Evolutionary conservation across 306 rosid species (phyloP).

Genomic region (Inga oerstediana): DNA sequence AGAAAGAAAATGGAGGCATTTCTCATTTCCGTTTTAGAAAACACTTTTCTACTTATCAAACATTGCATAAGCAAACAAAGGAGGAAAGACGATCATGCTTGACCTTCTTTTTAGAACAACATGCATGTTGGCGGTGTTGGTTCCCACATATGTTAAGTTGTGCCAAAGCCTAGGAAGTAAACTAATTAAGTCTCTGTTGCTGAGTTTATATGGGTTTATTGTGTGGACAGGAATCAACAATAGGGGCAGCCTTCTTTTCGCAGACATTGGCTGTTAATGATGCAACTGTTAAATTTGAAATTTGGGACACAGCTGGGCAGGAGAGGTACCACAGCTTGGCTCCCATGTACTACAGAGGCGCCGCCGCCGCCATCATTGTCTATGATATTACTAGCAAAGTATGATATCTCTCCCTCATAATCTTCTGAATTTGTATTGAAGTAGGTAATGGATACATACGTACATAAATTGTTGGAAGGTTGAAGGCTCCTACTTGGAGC

Average conservation of each 20-base stretch:
- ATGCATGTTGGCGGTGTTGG: constrained; percentile 19
- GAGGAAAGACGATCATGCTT: background rate
- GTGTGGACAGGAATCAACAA: constrained; percentile 59
- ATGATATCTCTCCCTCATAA: constrained; percentile 34
- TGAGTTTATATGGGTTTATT: constrained; percentile 32
- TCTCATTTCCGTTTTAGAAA: background rate
- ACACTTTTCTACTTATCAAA: background rate
- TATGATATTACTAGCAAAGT: constrained; percentile 61
- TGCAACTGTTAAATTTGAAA: constrained; percentile 62
- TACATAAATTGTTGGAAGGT: background rate
- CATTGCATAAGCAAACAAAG: background rate
- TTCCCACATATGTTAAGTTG: constrained; percentile 27
- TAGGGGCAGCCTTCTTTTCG: constrained; percentile 69
- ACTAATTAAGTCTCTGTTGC: constrained; percentile 2
- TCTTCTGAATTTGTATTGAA: constrained; percentile 20
- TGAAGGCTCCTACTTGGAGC: background rate
- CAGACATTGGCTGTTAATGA: constrained; percentile 68
- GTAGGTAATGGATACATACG: background rate
- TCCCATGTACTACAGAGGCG: constrained; percentile 75
- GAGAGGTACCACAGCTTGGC: constrained; percentile 73
- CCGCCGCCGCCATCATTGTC: constrained; percentile 71
- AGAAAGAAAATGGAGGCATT: background rate
- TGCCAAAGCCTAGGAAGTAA: background rate
- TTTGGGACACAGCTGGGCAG: constrained; percentile 71
- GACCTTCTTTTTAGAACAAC: background rate